Conservation (phyloP, 345 rosid genomes). For the Nephelium lappaceum region DNA sequence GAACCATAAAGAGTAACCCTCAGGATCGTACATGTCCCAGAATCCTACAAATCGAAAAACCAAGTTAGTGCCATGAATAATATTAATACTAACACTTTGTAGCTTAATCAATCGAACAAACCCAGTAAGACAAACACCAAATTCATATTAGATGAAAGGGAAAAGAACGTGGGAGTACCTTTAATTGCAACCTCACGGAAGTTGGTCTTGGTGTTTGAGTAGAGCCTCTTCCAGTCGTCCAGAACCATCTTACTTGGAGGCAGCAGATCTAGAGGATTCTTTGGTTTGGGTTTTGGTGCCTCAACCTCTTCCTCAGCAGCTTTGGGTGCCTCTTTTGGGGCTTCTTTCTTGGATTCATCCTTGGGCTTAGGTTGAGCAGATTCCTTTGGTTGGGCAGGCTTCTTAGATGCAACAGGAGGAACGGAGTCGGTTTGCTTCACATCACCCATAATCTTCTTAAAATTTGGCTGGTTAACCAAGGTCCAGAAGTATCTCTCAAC, state of each 20-base stretch:
- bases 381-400: conserved; percentile 63
- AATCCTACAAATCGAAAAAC: conserved; percentile 56
- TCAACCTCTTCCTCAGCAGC: conserved; percentile 54
- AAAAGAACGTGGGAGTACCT: conserved; percentile 42
- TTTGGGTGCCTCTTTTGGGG: conserved; percentile 30
- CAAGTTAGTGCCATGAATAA: neutral
- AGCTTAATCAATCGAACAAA: no score
- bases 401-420: conserved; percentile 59
- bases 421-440: conserved; percentile 78
- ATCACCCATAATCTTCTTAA: conserved; percentile 81
- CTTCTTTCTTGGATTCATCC: conserved; percentile 70
- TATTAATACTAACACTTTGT: neutral
- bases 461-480: conserved; percentile 84
- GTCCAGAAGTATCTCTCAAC: conserved; percentile 99
- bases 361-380: conserved; percentile 68
- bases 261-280: conserved; percentile 91
- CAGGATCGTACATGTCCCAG: conserved; percentile 99
- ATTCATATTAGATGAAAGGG: neutral
- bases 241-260: conserved; percentile 94
- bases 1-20: conserved; percentile 98
- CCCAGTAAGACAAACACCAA: neutral
- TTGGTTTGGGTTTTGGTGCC: conserved; percentile 81
- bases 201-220: conserved; percentile 92
- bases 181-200: conserved; percentile 96
- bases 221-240: conserved; percentile 99